Conservation (phyloP, 2,329 filamentous ascomycete genomes). For the Chrysoporthe cubensis region DNA sequence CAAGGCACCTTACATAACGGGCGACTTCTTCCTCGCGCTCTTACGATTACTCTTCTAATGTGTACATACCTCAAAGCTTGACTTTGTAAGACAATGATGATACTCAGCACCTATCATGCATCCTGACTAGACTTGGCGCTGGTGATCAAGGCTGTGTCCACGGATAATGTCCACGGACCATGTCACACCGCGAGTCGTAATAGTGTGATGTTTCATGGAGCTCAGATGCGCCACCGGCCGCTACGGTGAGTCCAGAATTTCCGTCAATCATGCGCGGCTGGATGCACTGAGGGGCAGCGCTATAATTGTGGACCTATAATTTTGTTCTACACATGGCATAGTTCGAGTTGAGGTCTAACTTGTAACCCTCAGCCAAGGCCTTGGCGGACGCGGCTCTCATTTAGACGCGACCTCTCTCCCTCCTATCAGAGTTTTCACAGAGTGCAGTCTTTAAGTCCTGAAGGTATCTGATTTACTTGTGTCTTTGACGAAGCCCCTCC, state of each 20-base stretch:
- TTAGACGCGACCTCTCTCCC: not conserved
- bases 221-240: not conserved
- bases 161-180: not conserved
- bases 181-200: not conserved
- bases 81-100: too few species aligned
- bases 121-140: not conserved
- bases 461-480: too few species aligned
- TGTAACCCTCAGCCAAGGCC: not conserved
- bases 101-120: too few species aligned
- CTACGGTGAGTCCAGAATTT: not conserved
- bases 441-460: not conserved
- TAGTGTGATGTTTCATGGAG: not conserved
- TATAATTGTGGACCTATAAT: not conserved
- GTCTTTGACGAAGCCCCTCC: not conserved
- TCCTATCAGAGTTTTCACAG: not conserved
- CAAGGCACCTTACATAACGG: too few species aligned
- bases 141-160: not conserved
- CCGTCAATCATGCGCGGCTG: slow-evolving; percentile 8
- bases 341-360: not conserved
- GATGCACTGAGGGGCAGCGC: not conserved
- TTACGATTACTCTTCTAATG: too few species aligned
- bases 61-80: too few species aligned
- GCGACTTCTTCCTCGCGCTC: too few species aligned
- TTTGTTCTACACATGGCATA: not conserved
- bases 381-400: not conserved